Conservation (phyloP, 306 rosid species). For the Glycyrrhiza uralensis region DNA sequence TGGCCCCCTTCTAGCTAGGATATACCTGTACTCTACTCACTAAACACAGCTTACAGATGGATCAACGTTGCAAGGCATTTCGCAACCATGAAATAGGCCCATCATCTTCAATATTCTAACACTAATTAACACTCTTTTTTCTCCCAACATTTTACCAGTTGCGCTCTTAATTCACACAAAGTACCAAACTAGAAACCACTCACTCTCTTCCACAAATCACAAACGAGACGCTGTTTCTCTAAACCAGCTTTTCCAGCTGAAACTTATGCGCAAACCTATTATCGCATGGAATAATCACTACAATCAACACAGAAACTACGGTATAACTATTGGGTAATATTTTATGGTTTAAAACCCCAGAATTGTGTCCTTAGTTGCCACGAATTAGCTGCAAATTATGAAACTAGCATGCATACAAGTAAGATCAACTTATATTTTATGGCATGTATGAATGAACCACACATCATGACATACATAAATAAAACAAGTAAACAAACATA, state of each 20-base stretch:
- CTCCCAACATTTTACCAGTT: conserved; percentile 5
- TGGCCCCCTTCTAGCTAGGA: conserved; percentile 27
- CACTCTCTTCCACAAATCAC: conserved; percentile 17
- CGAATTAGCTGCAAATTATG: conserved; percentile 11
- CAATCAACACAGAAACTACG: conserved; percentile 30
- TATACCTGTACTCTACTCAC: background rate
- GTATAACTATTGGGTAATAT: conserved; percentile 10
- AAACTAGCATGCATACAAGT: background rate
- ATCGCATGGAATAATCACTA: conserved; percentile 27
- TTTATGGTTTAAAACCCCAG: conserved; percentile 5
- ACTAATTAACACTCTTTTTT: background rate
- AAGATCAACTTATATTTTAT: conserved; percentile 35
- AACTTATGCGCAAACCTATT: conserved; percentile 31
- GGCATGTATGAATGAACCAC: conserved; percentile 26
- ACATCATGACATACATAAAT: background rate
- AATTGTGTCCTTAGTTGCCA: background rate
- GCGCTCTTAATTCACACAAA: conserved; percentile 19
- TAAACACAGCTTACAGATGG: conserved; percentile 45
- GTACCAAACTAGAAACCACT: conserved; percentile 21
- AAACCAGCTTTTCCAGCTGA: conserved; percentile 47
- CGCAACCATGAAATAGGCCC: background rate
- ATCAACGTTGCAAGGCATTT: conserved; percentile 25
- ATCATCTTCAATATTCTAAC: background rate
- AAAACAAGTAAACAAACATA: conserved; percentile 25
- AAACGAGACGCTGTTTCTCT: conserved; percentile 27